A percentile compares a stretch with the other conserved stretches of the same genome.
Conservation (phyloP, 208 protist species). For the Tritrichomonas musculus region DNA sequence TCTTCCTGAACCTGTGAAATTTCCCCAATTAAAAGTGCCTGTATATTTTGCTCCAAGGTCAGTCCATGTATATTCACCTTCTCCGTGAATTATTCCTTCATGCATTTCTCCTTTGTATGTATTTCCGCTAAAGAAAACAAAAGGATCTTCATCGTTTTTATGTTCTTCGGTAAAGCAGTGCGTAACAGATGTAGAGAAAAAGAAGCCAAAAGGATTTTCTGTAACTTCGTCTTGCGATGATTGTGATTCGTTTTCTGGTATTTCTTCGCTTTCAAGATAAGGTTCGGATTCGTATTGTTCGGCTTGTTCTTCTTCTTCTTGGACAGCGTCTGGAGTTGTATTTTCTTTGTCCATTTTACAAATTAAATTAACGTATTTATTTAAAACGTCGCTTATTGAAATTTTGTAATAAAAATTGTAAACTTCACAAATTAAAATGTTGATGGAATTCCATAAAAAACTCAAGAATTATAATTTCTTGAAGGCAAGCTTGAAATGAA, state of each 20-base stretch:
- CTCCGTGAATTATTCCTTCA: slow-evolving; percentile 21
- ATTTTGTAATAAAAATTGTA: too few species aligned
- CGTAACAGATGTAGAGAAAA: not conserved
- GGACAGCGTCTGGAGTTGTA: too few species aligned
- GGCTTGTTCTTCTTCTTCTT: too few species aligned
- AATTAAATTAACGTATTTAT: too few species aligned
- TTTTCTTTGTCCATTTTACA: too few species aligned
- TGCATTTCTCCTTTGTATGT: slow-evolving; percentile 30
- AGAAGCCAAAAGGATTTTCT: slow-evolving; percentile 21
- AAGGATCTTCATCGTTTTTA: not conserved
- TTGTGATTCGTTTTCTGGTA: not conserved
- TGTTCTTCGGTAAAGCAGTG: not conserved
- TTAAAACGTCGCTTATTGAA: too few species aligned
- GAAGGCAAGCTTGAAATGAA: too few species aligned
- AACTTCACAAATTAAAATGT: too few species aligned
- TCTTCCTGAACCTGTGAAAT: not conserved
- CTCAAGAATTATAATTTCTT: too few species aligned
- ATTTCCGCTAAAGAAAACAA: slow-evolving; percentile 33
- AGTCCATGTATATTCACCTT: slow-evolving; percentile 3
- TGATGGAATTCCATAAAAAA: too few species aligned
- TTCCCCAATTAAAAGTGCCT: slow-evolving; percentile 33
- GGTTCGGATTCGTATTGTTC: too few species aligned
- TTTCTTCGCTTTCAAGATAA: not conserved
- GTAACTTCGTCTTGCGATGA: not conserved
- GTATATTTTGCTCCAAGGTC: not conserved